Conservation (phyloP, 2,329 filamentous ascomycete genomes). For the Pseudogymnoascus sp. region DNA sequence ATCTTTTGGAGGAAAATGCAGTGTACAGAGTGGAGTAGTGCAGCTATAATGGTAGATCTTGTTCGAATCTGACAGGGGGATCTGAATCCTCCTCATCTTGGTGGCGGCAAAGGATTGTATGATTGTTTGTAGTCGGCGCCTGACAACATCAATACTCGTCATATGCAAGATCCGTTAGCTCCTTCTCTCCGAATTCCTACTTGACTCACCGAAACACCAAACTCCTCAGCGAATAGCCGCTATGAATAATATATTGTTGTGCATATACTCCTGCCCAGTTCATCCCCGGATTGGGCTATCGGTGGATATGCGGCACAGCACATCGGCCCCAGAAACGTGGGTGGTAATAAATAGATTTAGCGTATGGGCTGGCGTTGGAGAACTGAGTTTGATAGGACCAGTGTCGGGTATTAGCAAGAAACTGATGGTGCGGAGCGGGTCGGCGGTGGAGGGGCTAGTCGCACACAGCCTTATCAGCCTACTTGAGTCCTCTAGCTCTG, state of each 20-base stretch:
- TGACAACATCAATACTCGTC: neutral
- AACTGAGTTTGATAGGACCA: constrained; percentile 2
- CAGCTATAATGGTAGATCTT: neutral
- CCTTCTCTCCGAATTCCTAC: neutral
- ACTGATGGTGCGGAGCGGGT: neutral
- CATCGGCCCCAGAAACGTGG: constrained; percentile 3
- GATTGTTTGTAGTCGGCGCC: neutral
- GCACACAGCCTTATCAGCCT: constrained; percentile 3
- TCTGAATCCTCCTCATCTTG: neutral
- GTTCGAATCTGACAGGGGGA: neutral
- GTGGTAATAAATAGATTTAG: constrained; percentile 9
- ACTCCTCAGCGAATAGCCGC: neutral
- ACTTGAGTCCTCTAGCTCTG: neutral
- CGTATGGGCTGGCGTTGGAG: neutral
- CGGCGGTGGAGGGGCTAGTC: neutral
- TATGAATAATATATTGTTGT: neutral
- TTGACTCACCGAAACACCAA: neutral
- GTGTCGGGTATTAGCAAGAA: neutral
- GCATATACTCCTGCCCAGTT: neutral
- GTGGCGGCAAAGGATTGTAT: neutral
- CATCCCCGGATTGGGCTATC: neutral
- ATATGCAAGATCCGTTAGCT: neutral
- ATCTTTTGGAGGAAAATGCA: neutral
- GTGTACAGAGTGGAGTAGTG: neutral
- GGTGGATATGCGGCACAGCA: constrained; percentile 5